These are phyloP conservation scores for Protomyces gravidus DNA, from an alignment of 1,139 yeast genomes.

Conservation along the genomic window DNA sequence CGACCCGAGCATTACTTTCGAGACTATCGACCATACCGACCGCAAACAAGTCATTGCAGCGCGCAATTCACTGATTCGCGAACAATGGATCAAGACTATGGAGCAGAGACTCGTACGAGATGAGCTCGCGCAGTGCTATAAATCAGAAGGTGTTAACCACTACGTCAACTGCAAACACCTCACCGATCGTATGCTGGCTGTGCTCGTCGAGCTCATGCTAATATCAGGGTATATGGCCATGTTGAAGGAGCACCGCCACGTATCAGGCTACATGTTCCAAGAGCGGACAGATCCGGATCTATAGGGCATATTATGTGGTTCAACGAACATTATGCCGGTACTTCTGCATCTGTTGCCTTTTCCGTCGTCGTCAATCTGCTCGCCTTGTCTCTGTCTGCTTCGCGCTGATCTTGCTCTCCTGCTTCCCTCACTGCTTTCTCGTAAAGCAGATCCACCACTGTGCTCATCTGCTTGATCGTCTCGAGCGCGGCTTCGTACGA, in stretches of 20 bases:
- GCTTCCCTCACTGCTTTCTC: slow-evolving; percentile 56
- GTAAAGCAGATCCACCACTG: slow-evolving; percentile 82
- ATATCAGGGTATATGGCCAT: slow-evolving; percentile 19
- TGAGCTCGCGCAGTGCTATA: slow-evolving; percentile 35
- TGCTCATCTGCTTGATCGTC: slow-evolving; percentile 78
- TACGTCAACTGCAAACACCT: slow-evolving; percentile 36
- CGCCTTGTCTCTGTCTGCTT: not conserved
- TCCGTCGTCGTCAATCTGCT: not conserved
- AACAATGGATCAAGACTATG: slow-evolving; percentile 31
- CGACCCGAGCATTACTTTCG: not conserved
- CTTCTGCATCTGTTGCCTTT: not conserved
- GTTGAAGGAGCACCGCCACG: slow-evolving; percentile 28
- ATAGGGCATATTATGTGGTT: not conserved
- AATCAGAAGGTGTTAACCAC: slow-evolving; percentile 35
- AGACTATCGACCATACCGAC: not conserved
- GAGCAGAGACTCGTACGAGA: slow-evolving; percentile 35
- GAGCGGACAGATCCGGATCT: not conserved
- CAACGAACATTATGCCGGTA: not conserved
- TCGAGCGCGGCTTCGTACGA: slow-evolving; percentile 85
- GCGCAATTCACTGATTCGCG: slow-evolving; percentile 22
- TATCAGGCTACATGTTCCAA: slow-evolving; percentile 12
- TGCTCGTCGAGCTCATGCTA: not conserved
- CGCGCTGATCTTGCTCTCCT: slow-evolving; percentile 1
- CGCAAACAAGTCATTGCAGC: slow-evolving; percentile 25
- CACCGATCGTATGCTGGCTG: slow-evolving; percentile 29